Base-by-base conservation (phyloP, 1,139 yeast species). In the Taiozyma sp. region DNA sequence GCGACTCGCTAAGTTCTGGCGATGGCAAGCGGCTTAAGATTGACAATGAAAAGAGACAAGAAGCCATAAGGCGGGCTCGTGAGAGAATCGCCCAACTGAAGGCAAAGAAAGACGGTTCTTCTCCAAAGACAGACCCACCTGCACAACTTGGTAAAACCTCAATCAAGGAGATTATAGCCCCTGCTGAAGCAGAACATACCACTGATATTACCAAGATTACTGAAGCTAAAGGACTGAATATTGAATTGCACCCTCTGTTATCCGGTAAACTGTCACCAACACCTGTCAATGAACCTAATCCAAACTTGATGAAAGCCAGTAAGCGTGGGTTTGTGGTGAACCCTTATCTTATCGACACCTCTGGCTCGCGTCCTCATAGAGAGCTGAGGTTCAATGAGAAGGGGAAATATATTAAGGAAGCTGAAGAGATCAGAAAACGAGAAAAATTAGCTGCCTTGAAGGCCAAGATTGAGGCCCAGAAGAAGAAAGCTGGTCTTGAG, bases 401-500 rank as follows among this genome's bases (percentile, higher is more conserved):
- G 42, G 93, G 95, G 1, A 85, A 83, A 60, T 85, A 73, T 61
- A 74, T 84, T 2, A 76, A 73, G 16, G 68, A 74, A 53, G 96
- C 81, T 0, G 72, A 81, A 7, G 74, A 75, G 54, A 50, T 78
- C 11, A 67, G 93, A 34, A 70, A 71, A 29, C 69, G 70, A 50
- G 57, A 69, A 4, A 65, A 65, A 44, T 55, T 70, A 44, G 74
- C 71, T 43, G 69, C 67, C 50, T 65, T 60, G 44, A 68, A 67
- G 40, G 56, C 54, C 48, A 63, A 59, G 32, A 58, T 61, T 41
- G 56, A 59, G 6, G 64, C 61, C 34, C 51, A 55, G 54, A 51
- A 60, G 5, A 56, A 56, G 43, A 50, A 55, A 21, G 62, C 62
- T 2, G 86, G 86, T 0, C 62, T 81, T 4, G 63, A 74, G 3